Base-by-base conservation (phyloP, 345 rosid species). In the Melastoma malabathricum region DNA sequence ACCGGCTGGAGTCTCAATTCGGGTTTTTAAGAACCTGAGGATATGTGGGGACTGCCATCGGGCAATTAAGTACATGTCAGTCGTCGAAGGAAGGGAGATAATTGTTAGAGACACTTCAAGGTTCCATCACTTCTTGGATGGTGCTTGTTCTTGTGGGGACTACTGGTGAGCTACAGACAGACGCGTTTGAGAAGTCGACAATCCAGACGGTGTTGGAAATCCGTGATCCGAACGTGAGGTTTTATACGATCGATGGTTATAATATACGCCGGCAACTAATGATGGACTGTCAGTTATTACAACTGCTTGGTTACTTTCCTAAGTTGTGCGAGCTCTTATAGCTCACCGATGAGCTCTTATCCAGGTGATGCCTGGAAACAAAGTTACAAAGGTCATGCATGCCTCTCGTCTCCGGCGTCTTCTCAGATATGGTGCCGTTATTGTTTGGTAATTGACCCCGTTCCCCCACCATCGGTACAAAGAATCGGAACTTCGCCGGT, bases 11-110 rank as follows among this genome's bases (percentile, higher is more conserved):
- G 49, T 64, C 17, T 72, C 67, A 0, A 78, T 86, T 54, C 74
- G 86, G 53, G 79, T 86, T 46, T 89, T 89, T 62, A 89, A 89
- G 68, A 89, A 89, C 76, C 58, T 89, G 73, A 75, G 95, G 70
- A 72, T 83, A 1, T 89, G 94, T 27, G 85, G 88, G 48, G 97
- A 89, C 63, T 83, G 96, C 55, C 97, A 89, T 53, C 52, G 50
- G 45, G 88, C 84, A 43, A 71, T 65, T 43, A 83, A 86, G 62
- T 73, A 61, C 34, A 68, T 89, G 48, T 89, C 97, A 10, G 77
- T 71, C 23, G 64, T 81, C 13, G 98, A 83, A 72, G 66, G 48
- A 53, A 74, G 86, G 48, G 86, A 81, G 68, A 78, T 86, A 13
- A 63, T 82, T 27, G 72, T 86, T 13, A 83, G 94, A 72, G 94